Conservation (phyloP, 2,329 filamentous ascomycete species). For the Diaporthe sp. region DNA sequence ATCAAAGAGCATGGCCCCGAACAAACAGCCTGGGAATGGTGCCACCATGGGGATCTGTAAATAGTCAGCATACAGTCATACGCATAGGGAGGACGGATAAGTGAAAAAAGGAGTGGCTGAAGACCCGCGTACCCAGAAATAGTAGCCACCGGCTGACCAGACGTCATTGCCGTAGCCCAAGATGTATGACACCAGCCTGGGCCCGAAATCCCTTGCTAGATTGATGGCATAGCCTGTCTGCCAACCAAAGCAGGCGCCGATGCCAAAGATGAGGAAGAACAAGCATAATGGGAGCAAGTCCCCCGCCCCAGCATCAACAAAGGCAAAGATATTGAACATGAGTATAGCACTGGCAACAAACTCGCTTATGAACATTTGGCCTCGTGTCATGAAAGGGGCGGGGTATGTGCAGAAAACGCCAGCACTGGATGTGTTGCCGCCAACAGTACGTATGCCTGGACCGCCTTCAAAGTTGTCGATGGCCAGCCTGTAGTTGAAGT, state of each 20-base stretch:
- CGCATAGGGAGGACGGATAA: no score
- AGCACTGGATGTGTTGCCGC: conserved; percentile 70
- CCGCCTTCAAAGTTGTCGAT: conserved; percentile 75
- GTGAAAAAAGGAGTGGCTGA: no score
- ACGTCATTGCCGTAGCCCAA: conserved; percentile 77
- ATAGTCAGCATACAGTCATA: conserved; percentile 26
- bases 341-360: conserved; percentile 76
- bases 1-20: conserved; percentile 77
- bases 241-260: conserved; percentile 81
- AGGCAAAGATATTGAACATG: conserved; percentile 79
- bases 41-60: conserved; percentile 77
- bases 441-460: conserved; percentile 71
- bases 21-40: conserved; percentile 73
- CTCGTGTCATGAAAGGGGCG: conserved; percentile 73
- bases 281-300: conserved; percentile 70
- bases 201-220: conserved; percentile 78
- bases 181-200: conserved; percentile 74
- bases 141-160: conserved; percentile 76
- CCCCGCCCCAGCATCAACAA: conserved; percentile 73
- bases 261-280: conserved; percentile 80
- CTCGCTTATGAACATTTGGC: conserved; percentile 79
- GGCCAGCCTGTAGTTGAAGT: conserved; percentile 73
- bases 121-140: conserved; percentile 75
- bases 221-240: conserved; percentile 84
- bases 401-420: conserved; percentile 83